Evolutionary conservation across 2,329 filamentous ascomycete species (phyloP).

Genomic region (Arthrobotrys musiformis): DNA sequence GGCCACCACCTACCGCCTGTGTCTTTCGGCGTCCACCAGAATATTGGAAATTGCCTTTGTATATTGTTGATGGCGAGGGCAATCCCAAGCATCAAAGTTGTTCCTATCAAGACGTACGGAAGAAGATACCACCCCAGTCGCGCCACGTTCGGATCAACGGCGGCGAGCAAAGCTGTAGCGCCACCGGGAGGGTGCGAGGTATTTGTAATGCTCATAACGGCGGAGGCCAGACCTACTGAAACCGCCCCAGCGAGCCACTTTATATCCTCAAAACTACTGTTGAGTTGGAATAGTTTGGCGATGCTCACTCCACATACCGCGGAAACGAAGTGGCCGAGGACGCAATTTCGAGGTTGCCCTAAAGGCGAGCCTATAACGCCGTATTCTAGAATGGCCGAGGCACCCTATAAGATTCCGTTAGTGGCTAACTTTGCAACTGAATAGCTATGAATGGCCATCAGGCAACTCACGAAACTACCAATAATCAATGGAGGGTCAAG

Average conservation of each 20-base stretch:
- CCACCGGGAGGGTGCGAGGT: slow-evolving; percentile 80
- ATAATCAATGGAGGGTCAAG: slow-evolving; percentile 72
- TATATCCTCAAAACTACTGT: slow-evolving; percentile 66
- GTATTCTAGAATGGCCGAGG: slow-evolving; percentile 79
- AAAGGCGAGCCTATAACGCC: slow-evolving; percentile 77
- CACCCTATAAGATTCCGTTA: slow-evolving; percentile 67
- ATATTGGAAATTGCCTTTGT: slow-evolving; percentile 73
- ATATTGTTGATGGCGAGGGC: slow-evolving; percentile 77
- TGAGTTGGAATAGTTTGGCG: slow-evolving; percentile 73
- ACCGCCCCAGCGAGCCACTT: slow-evolving; percentile 75
- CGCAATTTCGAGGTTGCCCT: slow-evolving; percentile 76
- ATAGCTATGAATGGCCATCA: not conserved
- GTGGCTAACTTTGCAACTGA: too few relatives aligned
- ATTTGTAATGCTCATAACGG: slow-evolving; percentile 75
- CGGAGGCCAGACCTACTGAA: slow-evolving; percentile 72
- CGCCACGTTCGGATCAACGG: slow-evolving; percentile 69
- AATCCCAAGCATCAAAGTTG: slow-evolving; percentile 70
- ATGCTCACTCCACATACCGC: slow-evolving; percentile 72
- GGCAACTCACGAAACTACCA: slow-evolving; percentile 72
- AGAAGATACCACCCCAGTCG: slow-evolving; percentile 76
- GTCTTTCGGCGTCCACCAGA: slow-evolving; percentile 73
- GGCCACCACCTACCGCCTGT: slow-evolving; percentile 23
- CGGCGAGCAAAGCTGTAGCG: slow-evolving; percentile 76
- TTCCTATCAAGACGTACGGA: slow-evolving; percentile 72
- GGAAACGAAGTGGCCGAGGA: slow-evolving; percentile 75